These are phyloP conservation scores for Vickermania spadyakhi DNA, from an alignment of 208 protist species.

Conservation along the genomic window DNA sequence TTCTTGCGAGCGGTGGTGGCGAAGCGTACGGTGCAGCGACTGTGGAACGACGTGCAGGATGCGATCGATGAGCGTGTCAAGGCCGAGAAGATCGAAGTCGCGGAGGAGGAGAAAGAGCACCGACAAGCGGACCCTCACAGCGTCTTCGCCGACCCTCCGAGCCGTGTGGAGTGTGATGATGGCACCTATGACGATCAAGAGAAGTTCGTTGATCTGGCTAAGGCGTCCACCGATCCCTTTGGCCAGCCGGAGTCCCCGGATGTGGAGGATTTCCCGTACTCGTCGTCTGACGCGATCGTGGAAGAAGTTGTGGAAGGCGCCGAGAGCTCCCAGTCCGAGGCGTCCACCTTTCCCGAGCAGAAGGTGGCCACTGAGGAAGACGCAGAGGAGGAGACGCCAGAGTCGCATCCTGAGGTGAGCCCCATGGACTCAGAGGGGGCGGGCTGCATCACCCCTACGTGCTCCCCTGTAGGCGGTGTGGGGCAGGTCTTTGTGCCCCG, in stretches of 20 bases:
- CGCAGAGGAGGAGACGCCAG: neutral
- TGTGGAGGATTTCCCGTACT: too few relatives aligned
- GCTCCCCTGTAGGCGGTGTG: slow-evolving; percentile 5
- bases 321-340: too few relatives aligned
- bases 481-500: slow-evolving; percentile 1
- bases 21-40: neutral
- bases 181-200: too few relatives aligned
- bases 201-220: too few relatives aligned
- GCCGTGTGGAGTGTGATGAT: too few relatives aligned
- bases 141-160: too few relatives aligned
- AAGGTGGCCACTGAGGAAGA: neutral
- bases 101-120: neutral
- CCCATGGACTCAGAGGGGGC: slow-evolving; percentile 1
- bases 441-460: slow-evolving; percentile 8
- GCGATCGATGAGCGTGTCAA: neutral
- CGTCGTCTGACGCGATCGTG: neutral
- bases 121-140: neutral
- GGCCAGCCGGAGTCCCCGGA: too few relatives aligned
- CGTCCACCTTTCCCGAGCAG: too few relatives aligned
- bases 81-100: neutral
- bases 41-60: neutral
- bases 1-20: neutral
- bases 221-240: too few relatives aligned
- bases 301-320: neutral
- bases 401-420: neutral